Conservation (phyloP, 495 filamentous ascomycete species). For the Trichoderma asperelloides region DNA sequence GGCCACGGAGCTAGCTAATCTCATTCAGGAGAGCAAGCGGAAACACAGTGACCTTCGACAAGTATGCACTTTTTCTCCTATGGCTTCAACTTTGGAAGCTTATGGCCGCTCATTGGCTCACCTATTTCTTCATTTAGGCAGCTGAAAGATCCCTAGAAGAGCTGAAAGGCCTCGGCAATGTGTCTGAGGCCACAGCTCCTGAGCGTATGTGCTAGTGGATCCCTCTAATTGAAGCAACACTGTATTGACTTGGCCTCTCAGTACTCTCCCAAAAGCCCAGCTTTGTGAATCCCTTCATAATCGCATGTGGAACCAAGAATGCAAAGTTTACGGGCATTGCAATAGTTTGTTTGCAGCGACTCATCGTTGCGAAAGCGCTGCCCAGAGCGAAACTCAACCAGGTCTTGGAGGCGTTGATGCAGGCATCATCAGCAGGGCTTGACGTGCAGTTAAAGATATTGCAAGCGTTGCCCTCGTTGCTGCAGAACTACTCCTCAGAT, state of each 20-base stretch:
- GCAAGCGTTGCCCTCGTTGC: slow-evolving; percentile 80
- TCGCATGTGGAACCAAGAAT: slow-evolving; percentile 85
- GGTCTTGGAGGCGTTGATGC: slow-evolving; percentile 76
- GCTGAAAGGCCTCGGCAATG: slow-evolving; percentile 57
- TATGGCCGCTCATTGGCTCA: slow-evolving; percentile 5
- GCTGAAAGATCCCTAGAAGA: slow-evolving; percentile 91
- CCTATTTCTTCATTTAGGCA: slow-evolving; percentile 46
- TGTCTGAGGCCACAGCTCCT: slow-evolving; percentile 3
- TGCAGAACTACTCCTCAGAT: slow-evolving; percentile 83
- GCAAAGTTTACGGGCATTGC: slow-evolving; percentile 79
- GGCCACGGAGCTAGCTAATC: slow-evolving; percentile 76
- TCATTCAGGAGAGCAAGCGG: slow-evolving; percentile 91
- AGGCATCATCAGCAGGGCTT: slow-evolving; percentile 63
- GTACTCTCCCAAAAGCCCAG: slow-evolving; percentile 73
- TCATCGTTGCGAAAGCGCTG: slow-evolving; percentile 71
- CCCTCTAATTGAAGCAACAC: background rate
- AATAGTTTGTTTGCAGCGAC: slow-evolving; percentile 77
- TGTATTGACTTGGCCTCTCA: slow-evolving; percentile 30
- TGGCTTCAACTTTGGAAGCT: background rate
- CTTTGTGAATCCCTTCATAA: slow-evolving; percentile 85
- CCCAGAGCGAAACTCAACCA: slow-evolving; percentile 66
- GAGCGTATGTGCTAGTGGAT: slow-evolving; percentile 10
- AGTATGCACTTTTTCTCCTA: slow-evolving; percentile 36
- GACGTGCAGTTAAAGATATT: slow-evolving; percentile 96
- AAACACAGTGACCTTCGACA: slow-evolving; percentile 83